Base-by-base conservation (phyloP, 1,284 basidiomycete genomes). In the Jaminaea rosea region DNA sequence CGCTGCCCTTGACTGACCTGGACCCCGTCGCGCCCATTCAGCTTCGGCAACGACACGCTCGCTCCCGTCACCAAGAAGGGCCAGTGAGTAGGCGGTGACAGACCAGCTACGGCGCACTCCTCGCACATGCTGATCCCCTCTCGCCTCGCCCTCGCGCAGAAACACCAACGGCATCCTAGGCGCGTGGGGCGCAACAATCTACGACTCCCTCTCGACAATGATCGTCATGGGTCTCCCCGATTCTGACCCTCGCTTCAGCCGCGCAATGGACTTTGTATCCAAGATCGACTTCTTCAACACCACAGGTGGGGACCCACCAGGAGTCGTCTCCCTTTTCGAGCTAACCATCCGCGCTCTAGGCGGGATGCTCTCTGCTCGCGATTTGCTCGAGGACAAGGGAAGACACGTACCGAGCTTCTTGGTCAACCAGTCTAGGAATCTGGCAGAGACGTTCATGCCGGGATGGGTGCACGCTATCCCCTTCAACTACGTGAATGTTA, bases 271-370 rank as follows among this genome's bases (percentile, higher is more conserved):
- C 39, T 42, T 17, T 23, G 24, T 23, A 7, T 23, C 13, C 19
- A n/a, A 42, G 6, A n/a, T 42, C 39, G 39, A 42, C 39, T 42
- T 42, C 4, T 21, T 23, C 4, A n/a, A 23, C 15, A 17, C 39
- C 17, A 42, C 19, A 23, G 19, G 49, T 31, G 7, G 19, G 26
- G 19, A 39, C 26, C 24, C 24, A 27, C 21, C 49, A 6, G 49
- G 49, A n/a, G 24, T n/a, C n/a, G 44, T 51, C 23, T 47, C 41
- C 19, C 28, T 69, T 2, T 69, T 69, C 27, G 67, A 69, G 52
- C 61, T 60, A 32, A 69, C 62, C 47, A 69, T 71, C 44, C 53
- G 68, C 0, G 63, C 65, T 26, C 55, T 71, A 7, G 68, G 58
- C 13, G 67, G 67, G 11, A 31, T 71, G 9, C 52, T 71, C 27